These are phyloP conservation scores for Phylloporus arenicola DNA, from an alignment of 768 basidiomycete species.

Conservation along the genomic window DNA sequence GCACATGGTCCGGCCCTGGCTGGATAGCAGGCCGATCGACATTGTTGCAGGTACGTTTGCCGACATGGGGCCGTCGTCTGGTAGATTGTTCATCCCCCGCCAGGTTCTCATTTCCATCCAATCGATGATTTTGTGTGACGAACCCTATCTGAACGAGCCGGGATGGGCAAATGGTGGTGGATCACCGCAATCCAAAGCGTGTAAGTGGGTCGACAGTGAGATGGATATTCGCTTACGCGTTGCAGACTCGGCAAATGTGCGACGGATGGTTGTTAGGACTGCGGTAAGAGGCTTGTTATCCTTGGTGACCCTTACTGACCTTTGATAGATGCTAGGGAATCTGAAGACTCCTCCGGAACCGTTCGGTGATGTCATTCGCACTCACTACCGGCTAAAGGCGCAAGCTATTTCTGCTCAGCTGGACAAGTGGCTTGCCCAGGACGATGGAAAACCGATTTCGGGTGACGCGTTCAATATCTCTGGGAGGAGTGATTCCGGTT, in stretches of 20 bases:
- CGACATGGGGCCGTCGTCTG: neutral
- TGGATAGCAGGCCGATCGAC: constrained; percentile 91
- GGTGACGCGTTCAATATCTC: constrained; percentile 49
- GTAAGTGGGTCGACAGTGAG: constrained; percentile 38
- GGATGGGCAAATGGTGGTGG: constrained; percentile 76
- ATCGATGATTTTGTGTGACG: constrained; percentile 93
- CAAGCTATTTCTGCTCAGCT: constrained; percentile 64
- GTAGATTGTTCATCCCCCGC: constrained; percentile 1
- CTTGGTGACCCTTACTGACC: constrained; percentile 7
- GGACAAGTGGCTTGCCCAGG: constrained; percentile 68
- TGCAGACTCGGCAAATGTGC: constrained; percentile 84
- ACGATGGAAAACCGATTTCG: constrained; percentile 61
- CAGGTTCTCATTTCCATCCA: constrained; percentile 89
- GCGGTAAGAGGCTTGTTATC: constrained; percentile 49
- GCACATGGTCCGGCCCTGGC: constrained; percentile 91
- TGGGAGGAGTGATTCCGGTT: constrained; percentile 33
- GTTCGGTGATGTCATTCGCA: constrained; percentile 81
- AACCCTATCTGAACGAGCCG: constrained; percentile 89
- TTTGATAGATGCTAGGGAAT: constrained; percentile 72
- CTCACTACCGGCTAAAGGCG: constrained; percentile 87
- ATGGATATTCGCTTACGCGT: constrained; percentile 6
- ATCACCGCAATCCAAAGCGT: constrained; percentile 69
- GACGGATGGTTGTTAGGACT: constrained; percentile 86
- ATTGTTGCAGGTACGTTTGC: constrained; percentile 61
- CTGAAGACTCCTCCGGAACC: constrained; percentile 78